Conservation (phyloP, 1,284 basidiomycete species). For the Coniferiporia sulphurascens region DNA sequence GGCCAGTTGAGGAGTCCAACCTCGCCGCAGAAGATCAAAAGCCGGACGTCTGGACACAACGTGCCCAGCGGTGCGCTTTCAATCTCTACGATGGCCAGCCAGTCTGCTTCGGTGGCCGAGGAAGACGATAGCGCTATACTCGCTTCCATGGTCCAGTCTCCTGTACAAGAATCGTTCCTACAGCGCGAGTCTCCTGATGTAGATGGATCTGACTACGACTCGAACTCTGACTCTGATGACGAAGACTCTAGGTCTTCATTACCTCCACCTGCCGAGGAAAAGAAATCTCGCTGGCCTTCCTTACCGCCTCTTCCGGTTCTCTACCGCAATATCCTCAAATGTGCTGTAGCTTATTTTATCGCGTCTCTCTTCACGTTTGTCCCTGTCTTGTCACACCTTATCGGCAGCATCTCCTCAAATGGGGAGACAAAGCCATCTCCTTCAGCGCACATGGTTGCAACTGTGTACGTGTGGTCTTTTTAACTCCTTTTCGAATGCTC, state of each 20-base stretch:
- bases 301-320: constrained; percentile 44
- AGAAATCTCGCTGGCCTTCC: constrained; percentile 6
- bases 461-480: constrained; percentile 45
- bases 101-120: constrained; percentile 3
- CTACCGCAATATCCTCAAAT: constrained; percentile 82
- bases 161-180: constrained; percentile 8
- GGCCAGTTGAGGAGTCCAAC: constrained; percentile 34
- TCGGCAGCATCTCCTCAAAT: constrained; percentile 56
- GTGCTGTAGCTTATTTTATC: constrained; percentile 85
- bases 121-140: neutral
- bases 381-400: constrained; percentile 58
- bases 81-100: neutral
- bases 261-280: constrained; percentile 13
- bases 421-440: constrained; percentile 55
- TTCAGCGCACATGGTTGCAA: constrained; percentile 87
- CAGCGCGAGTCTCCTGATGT: constrained; percentile 10
- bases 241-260: constrained; percentile 21
- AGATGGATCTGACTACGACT: constrained; percentile 24
- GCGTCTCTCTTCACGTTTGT: constrained; percentile 92
- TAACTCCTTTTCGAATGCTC: neutral
- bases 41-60: neutral
- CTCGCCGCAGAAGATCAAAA: constrained; percentile 4
- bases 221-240: constrained; percentile 8
- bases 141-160: constrained; percentile 16
- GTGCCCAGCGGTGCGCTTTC: neutral